Conservation (phyloP, 73 alveolate species). For the Paramecium tetraurelia region DNA sequence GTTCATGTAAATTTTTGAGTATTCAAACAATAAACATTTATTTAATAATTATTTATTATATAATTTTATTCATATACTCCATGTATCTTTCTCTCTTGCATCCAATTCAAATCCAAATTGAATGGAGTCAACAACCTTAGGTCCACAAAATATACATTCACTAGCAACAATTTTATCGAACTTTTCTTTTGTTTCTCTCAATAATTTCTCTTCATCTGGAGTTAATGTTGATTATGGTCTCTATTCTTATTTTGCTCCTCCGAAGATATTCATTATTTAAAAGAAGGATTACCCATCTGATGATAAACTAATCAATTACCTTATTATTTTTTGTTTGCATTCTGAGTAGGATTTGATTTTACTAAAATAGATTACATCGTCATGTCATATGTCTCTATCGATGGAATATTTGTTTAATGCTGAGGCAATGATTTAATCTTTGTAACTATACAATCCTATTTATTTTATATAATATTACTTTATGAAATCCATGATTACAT, state of each 20-base stretch:
- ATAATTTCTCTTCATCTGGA: conserved; percentile 45
- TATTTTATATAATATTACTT: conserved; percentile 53
- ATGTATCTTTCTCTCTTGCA: conserved; percentile 18
- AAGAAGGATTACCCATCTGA: conserved; percentile 40
- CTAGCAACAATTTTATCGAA: conserved; percentile 55
- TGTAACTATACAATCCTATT: conserved; percentile 67
- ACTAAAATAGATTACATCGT: conserved; percentile 33
- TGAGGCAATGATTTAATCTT: conserved; percentile 46
- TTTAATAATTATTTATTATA: not conserved
- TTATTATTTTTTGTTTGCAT: conserved; percentile 27
- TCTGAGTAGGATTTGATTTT: not conserved
- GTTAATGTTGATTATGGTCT: conserved; percentile 32
- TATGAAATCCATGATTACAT: conserved; percentile 91
- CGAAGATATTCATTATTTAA: conserved; percentile 21
- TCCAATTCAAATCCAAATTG: conserved; percentile 48
- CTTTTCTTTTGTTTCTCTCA: conserved; percentile 57
- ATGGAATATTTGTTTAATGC: conserved; percentile 14
- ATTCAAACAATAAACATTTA: not conserved
- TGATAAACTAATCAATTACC: not conserved
- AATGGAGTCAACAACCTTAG: conserved; percentile 60
- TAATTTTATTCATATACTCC: conserved; percentile 38
- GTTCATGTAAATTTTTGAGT: not conserved
- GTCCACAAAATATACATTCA: conserved; percentile 64
- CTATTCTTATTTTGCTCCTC: conserved; percentile 39
- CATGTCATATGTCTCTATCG: conserved; percentile 41